Conservation (phyloP, 768 basidiomycete species). For the Naematelia encephala region DNA sequence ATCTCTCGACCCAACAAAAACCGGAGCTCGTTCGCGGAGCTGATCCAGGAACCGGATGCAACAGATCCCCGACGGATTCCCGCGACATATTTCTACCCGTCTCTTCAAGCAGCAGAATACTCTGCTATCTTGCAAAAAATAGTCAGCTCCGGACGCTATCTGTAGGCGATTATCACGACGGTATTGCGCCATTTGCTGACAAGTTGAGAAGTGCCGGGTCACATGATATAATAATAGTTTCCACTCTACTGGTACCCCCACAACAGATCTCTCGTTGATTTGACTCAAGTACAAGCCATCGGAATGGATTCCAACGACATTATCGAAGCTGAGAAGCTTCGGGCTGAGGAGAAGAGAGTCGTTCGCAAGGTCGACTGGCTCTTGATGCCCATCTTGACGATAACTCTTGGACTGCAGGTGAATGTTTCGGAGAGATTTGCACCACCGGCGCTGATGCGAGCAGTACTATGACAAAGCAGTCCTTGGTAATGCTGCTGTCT, state of each 20-base stretch:
- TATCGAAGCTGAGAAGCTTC: neutral
- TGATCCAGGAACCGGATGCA: neutral
- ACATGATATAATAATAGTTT: neutral
- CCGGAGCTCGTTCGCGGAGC: no score
- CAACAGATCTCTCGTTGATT: neutral
- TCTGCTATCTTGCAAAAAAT: no score
- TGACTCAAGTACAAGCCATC: neutral
- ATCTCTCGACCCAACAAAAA: no score
- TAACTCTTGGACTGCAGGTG: conserved; percentile 45
- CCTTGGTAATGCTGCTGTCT: conserved; percentile 46
- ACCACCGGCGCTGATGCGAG: neutral
- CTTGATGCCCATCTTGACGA: conserved; percentile 48
- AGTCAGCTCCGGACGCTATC: neutral
- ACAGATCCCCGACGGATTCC: neutral
- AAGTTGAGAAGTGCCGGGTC: neutral
- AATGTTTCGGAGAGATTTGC: neutral
- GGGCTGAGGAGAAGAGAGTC: conserved; percentile 20
- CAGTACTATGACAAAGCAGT: conserved; percentile 49
- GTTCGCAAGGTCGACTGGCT: conserved; percentile 37
- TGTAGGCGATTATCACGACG: neutral
- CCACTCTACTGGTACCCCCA: neutral
- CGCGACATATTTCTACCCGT: neutral
- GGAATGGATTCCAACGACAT: neutral
- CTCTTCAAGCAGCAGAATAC: no score
- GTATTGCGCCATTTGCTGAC: neutral